These are phyloP conservation scores for Chalciporus sphaerocephalus DNA, from an alignment of 768 basidiomycete genomes.

Conservation along the genomic window DNA sequence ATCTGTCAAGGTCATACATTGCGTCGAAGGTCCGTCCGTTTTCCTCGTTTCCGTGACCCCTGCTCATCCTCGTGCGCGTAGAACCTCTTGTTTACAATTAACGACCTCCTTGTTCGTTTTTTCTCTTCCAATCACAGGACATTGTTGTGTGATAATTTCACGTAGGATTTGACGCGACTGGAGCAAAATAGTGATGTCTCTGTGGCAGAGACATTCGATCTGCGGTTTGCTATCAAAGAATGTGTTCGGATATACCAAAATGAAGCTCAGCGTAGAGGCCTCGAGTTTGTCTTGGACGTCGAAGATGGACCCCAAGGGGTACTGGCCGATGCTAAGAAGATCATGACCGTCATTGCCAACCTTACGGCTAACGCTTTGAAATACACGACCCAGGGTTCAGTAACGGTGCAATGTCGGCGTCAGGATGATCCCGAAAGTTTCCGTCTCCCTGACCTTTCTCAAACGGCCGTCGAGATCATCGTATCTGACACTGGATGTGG, in stretches of 20 bases:
- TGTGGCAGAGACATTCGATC: conserved; percentile 73
- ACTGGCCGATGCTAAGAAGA: conserved; percentile 69
- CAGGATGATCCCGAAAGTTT: conserved; percentile 47
- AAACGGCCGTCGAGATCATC: conserved; percentile 61
- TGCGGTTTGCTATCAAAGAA: conserved; percentile 55
- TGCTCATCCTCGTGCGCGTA: conserved; percentile 17
- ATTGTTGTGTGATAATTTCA: background rate
- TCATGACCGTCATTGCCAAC: conserved; percentile 73
- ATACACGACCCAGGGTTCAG: conserved; percentile 58
- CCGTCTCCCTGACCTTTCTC: conserved; percentile 38
- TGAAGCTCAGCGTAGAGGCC: conserved; percentile 59
- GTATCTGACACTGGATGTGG: conserved; percentile 73
- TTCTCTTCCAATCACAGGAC: conserved; percentile 31
- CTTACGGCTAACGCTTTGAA: conserved; percentile 75
- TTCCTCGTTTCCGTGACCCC: background rate
- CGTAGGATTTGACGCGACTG: conserved; percentile 45
- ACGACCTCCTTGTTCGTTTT: conserved; percentile 59
- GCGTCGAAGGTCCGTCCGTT: conserved; percentile 57
- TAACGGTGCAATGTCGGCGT: conserved; percentile 54
- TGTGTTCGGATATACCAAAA: conserved; percentile 58
- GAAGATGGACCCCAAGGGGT: conserved; percentile 52
- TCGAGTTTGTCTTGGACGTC: conserved; percentile 57
- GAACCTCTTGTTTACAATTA: conserved; percentile 78
- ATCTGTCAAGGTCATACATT: conserved; percentile 65
- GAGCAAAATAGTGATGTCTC: conserved; percentile 73